These are phyloP conservation scores for Exophiala sp. DNA, from an alignment of 2,329 filamentous ascomycete genomes.

Conservation along the genomic window DNA sequence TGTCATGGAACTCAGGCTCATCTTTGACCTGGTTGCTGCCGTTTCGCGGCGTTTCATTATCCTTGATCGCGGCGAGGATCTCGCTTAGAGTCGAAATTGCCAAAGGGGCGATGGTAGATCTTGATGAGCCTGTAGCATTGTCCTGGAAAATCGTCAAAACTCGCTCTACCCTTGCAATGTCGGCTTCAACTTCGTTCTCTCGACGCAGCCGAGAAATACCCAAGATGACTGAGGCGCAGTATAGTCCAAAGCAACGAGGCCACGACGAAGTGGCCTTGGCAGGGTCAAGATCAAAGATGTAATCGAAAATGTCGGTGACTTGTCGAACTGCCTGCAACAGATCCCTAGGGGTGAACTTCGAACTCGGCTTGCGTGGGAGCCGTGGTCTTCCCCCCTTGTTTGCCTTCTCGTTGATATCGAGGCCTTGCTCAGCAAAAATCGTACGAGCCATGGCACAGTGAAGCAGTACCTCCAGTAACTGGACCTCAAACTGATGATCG, in stretches of 20 bases:
- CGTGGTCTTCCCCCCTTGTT: conserved; percentile 3
- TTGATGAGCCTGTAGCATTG: not conserved
- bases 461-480: conserved; percentile 16
- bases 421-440: not conserved
- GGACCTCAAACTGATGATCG: conserved; percentile 18
- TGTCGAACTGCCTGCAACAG: conserved; percentile 14
- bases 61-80: conserved; percentile 6
- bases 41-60: not conserved
- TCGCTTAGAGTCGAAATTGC: conserved; percentile 2
- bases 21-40: not conserved
- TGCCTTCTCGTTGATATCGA: not conserved
- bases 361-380: conserved; percentile 5
- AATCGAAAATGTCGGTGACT: conserved; percentile 17
- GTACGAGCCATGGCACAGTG: conserved; percentile 10
- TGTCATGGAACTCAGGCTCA: not conserved
- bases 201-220: conserved; percentile 18
- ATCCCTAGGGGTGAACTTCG: conserved; percentile 5
- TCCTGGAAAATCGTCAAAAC: conserved; percentile 12
- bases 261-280: conserved; percentile 11
- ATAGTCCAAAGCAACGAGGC: conserved; percentile 21
- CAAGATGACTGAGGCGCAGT: conserved; percentile 14
- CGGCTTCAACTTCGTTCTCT: conserved; percentile 17
- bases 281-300: conserved; percentile 11
- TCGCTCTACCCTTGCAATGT: conserved; percentile 10
- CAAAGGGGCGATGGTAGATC: conserved; percentile 3